Evolutionary conservation across 768 basidiomycete species (phyloP), one percentile per base, ranked within the genome.

Genomic region (Naematelia encephala): DNA sequence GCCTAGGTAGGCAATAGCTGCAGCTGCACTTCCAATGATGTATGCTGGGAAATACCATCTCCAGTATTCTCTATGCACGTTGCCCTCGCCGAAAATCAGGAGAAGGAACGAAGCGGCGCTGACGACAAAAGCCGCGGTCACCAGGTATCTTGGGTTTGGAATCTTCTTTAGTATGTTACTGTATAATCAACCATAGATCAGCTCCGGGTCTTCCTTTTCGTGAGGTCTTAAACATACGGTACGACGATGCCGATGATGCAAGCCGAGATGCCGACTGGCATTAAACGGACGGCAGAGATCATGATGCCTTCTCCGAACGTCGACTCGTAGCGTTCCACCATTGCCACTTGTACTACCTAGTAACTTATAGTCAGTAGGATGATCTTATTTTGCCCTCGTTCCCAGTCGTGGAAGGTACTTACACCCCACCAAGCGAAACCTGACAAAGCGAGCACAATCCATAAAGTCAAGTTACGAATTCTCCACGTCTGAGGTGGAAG

Each of bases 71-170:
- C 48, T 53, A 13, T 54, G 49, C 8, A 58, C 45, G 22, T 47
- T 43, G 14, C 57, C 50, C 1, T 34, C 49, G 14, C 61, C 62
- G 53, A 61, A 62, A 46, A 65, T 61, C 53, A 69, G 51, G 47
- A 72, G 63, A 23, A 73, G 25, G 72, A 89, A 75, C 62, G 90
- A 78, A 72, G 84, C 88, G 51, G 84, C 79, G 56, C 87, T 79
- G 71, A 89, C 34, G 34, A 39, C 34, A 16, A 39, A 39, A 8
- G 34, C 34, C 34, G 8, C 34, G 8, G 34, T 16, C 34, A 39
- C 34, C 16, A 39, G 8, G 34, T 39, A 39, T 16, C 34, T 8
- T 16, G 34, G 34, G 16, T 39, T 39, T 8, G 34, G 34, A 16
- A 39, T 8, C 34, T 39, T 39, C 34, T 39, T 39, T 8, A 39